These are phyloP conservation scores for Blastocystis sp. DNA, from an alignment of 352 stramenopile species.

Conservation along the genomic window DNA sequence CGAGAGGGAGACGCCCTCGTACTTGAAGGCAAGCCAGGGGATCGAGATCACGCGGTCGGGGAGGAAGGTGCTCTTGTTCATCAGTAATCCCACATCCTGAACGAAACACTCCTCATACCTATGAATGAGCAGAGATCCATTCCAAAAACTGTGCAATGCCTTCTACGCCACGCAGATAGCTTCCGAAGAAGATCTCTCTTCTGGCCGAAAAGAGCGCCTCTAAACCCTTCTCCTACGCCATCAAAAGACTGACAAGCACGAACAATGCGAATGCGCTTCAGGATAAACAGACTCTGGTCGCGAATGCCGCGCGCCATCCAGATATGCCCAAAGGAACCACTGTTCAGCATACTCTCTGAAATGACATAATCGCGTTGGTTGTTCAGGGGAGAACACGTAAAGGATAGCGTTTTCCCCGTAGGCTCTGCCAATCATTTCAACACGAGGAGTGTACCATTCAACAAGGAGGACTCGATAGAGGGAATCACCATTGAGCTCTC, in stretches of 20 bases:
- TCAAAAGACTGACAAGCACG: background rate
- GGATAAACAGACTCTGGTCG: conserved; percentile 37
- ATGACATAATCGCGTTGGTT: conserved; percentile 54
- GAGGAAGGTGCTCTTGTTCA: conserved; percentile 43
- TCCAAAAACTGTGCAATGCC: conserved; percentile 23
- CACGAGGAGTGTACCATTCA: conserved; percentile 9
- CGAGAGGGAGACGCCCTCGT: conserved; percentile 57
- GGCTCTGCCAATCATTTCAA: background rate
- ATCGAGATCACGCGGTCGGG: conserved; percentile 63
- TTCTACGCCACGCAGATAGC: conserved; percentile 37
- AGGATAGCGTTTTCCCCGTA: background rate
- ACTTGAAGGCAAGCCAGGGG: conserved; percentile 56
- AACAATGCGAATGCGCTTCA: conserved; percentile 68
- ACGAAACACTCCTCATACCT: conserved; percentile 68
- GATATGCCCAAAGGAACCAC: conserved; percentile 64
- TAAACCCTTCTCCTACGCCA: conserved; percentile 62
- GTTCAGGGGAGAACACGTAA: conserved; percentile 47
- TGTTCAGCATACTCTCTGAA: conserved; percentile 61
- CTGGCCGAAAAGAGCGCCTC: conserved; percentile 54
- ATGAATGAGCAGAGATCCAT: background rate
- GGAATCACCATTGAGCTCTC: conserved; percentile 21
- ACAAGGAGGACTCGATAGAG: background rate
- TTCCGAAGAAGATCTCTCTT: conserved; percentile 65
- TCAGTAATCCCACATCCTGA: conserved; percentile 56
- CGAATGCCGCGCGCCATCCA: conserved; percentile 47